These are phyloP conservation scores for Blastobotrys ciferrii DNA, from an alignment of 1,139 yeast genomes.

Conservation along the genomic window DNA sequence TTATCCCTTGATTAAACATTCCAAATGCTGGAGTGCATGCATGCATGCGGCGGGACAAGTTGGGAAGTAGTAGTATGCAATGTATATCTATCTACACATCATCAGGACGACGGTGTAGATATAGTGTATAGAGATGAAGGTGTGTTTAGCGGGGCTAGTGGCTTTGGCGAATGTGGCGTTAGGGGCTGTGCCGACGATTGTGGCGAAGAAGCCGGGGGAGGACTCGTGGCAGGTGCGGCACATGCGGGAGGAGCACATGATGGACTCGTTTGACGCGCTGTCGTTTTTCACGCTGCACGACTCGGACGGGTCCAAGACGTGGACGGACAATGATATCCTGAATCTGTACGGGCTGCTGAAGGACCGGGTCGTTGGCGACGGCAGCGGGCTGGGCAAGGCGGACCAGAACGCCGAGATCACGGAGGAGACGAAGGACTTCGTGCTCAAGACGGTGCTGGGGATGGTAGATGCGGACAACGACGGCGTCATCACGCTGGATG, in stretches of 20 bases:
- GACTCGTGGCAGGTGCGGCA: conserved; percentile 52
- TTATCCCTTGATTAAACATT: no score
- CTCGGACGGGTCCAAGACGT: conserved; percentile 45
- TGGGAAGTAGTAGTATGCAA: no score
- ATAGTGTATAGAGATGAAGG: neutral
- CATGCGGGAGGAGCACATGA: conserved; percentile 82
- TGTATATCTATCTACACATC: no score
- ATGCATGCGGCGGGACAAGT: no score
- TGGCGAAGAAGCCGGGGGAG: conserved; percentile 20
- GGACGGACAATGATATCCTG: conserved; percentile 59
- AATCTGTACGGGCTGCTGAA: conserved; percentile 77
- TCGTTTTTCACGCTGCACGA: conserved; percentile 86
- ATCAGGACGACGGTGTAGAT: no score
- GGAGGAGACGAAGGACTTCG: conserved; percentile 53
- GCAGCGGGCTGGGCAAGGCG: conserved; percentile 85
- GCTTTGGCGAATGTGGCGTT: conserved; percentile 1
- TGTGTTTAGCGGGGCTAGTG: neutral
- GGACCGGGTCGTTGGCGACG: conserved; percentile 76
- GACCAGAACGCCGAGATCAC: conserved; percentile 60
- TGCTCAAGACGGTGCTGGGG: conserved; percentile 52
- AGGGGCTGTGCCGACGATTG: conserved; percentile 10
- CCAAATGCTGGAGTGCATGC: no score
- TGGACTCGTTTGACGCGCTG: conserved; percentile 69
- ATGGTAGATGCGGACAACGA: conserved; percentile 69
- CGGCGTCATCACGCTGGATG: conserved; percentile 61